phyloP scores from a whole-genome alignment of 2,329 filamentous ascomycete species.

The Penicillium glabrum region DNA sequence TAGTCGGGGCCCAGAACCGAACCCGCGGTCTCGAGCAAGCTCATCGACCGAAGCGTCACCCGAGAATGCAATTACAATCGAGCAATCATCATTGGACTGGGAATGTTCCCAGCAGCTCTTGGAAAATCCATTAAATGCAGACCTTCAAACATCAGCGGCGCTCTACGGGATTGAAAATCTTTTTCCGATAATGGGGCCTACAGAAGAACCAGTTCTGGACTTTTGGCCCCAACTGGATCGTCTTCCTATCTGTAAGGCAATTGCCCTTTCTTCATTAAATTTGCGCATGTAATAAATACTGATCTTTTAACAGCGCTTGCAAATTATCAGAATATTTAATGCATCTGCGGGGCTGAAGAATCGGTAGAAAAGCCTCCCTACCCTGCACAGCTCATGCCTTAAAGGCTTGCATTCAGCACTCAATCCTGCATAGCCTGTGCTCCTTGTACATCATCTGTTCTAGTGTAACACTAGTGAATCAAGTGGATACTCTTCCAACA shows the following conservation, averaged over 20 bases:
- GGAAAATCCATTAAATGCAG: background rate
- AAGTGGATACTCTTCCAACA: too few relatives aligned
- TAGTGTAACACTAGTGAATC: too few relatives aligned
- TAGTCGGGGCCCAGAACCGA: background rate
- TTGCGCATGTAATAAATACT: too few relatives aligned
- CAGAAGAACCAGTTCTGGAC: constrained; percentile 22
- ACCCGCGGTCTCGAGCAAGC: background rate
- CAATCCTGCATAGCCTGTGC: too few relatives aligned
- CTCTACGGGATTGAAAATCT: constrained; percentile 18
- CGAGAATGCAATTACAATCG: background rate
- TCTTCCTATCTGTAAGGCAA: constrained; percentile 23
- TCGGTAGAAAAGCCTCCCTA: too few relatives aligned
- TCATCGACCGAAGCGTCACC: background rate
- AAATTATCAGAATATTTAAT: too few relatives aligned
- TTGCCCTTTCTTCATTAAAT: background rate
- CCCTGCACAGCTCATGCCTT: too few relatives aligned
- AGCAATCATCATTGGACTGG: background rate
- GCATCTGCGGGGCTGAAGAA: too few relatives aligned
- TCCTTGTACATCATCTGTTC: too few relatives aligned
- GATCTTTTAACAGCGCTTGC: too few relatives aligned
- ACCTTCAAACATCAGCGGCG: background rate
- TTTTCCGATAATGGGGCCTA: constrained; percentile 17
- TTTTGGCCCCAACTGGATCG: constrained; percentile 30
- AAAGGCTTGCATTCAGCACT: too few relatives aligned
- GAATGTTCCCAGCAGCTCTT: background rate